phyloP scores from a whole-genome alignment of 306 rosid genomes.

The Castanospermum australe region DNA sequence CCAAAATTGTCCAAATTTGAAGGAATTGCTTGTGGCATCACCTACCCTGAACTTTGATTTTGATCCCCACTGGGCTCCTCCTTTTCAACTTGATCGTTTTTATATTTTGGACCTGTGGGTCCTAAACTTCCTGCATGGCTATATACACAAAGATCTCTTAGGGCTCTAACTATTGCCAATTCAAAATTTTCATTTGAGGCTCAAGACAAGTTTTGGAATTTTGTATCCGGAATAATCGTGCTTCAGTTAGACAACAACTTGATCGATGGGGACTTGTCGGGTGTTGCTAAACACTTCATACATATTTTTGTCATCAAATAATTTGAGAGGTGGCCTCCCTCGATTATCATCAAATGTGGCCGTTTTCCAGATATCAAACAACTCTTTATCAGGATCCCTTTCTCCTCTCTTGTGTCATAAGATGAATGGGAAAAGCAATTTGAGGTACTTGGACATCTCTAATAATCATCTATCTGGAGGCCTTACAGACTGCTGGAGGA shows the following conservation, averaged over 20 bases:
- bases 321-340: conserved; percentile 1
- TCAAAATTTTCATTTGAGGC: no score
- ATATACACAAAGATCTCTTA: background rate
- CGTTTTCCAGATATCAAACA: background rate
- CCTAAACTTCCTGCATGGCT: conserved; percentile 30
- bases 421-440: background rate
- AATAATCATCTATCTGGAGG: no score
- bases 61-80: conserved; percentile 23
- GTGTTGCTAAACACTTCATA: background rate
- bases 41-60: background rate
- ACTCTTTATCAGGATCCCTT: conserved; percentile 24
- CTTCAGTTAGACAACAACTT: no score
- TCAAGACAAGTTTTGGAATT: no score
- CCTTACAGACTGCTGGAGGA: no score
- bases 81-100: background rate
- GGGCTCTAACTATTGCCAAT: no score
- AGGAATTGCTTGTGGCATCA: background rate
- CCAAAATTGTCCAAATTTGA: background rate
- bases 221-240: no score
- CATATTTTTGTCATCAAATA: background rate
- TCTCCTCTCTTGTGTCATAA: background rate
- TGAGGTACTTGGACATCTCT: background rate
- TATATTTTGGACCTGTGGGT: background rate
- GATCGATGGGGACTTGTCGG: background rate
- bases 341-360: background rate